Conservation (phyloP, 352 stramenopile genomes). For the Globisporangium nagaii region DNA sequence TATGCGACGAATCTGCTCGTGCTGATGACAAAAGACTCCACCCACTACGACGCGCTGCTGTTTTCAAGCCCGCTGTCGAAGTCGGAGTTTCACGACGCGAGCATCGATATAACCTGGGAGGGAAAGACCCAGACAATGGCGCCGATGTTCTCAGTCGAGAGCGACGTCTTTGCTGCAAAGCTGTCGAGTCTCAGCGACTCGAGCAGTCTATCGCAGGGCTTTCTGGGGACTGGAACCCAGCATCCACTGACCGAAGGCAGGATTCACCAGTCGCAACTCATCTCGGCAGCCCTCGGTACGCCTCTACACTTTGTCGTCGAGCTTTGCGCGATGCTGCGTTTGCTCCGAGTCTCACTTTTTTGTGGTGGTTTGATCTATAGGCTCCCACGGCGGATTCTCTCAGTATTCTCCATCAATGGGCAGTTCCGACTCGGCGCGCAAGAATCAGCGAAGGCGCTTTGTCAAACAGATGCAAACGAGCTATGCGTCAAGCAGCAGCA, state of each 20-base stretch:
- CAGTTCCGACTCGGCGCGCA: neutral
- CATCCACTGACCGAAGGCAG: constrained; percentile 8
- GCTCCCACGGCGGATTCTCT: neutral
- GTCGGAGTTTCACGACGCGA: constrained; percentile 37
- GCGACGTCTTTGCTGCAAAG: constrained; percentile 34
- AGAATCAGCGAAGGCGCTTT: constrained; percentile 19
- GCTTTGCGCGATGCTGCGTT: neutral
- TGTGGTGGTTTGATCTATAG: neutral
- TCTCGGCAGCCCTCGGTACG: constrained; percentile 19
- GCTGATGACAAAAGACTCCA: constrained; percentile 21
- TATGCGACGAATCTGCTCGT: constrained; percentile 65
- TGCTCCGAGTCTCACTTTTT: neutral
- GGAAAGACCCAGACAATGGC: constrained; percentile 62
- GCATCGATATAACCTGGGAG: constrained; percentile 69
- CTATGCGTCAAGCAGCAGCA: neutral
- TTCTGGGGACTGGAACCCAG: constrained; percentile 12
- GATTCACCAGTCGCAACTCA: constrained; percentile 44
- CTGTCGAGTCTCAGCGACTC: neutral
- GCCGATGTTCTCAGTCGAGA: constrained; percentile 73
- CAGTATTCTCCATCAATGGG: constrained; percentile 1
- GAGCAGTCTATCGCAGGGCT: constrained; percentile 1
- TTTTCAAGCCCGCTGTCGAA: constrained; percentile 48
- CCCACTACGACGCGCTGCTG: constrained; percentile 25
- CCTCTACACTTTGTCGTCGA: neutral
- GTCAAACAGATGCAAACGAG: constrained; percentile 12